Percentiles rank a stretch among this genome's conserved stretches.
phyloP scores from a whole-genome alignment of 2,329 filamentous ascomycete species.

The Neurospora sp. region DNA sequence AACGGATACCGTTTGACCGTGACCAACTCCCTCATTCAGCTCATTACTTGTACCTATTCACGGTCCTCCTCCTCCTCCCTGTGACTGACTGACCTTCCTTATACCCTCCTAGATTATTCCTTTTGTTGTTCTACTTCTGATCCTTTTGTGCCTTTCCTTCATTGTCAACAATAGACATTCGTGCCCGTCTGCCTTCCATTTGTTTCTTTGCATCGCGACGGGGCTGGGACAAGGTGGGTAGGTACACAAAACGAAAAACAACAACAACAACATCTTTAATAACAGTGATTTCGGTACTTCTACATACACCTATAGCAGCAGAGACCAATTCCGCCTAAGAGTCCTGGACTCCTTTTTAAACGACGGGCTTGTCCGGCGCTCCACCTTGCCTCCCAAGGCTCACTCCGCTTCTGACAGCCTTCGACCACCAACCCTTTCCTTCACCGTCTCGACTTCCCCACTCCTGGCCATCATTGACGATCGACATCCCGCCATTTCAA shows the following conservation, averaged over 20 bases:
- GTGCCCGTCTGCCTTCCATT: not conserved
- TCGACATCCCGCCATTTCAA: not conserved
- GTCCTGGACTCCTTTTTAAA: conserved; percentile 1
- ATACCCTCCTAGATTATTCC: not conserved
- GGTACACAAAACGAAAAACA: conserved; percentile 1
- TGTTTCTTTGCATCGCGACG: not conserved
- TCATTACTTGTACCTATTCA: not conserved
- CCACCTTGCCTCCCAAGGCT: not conserved
- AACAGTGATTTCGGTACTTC: not conserved
- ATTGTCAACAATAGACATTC: not conserved
- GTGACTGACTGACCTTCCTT: not conserved
- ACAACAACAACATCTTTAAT: not conserved
- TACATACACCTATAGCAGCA: conserved; percentile 1
- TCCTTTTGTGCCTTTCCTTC: not conserved
- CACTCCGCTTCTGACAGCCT: not conserved
- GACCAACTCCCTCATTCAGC: not conserved
- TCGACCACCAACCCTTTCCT: not conserved
- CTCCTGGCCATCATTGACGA: not conserved
- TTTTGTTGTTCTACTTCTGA: not conserved
- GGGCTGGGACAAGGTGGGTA: not conserved
- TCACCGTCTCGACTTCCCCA: not conserved
- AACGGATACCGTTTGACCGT: not conserved
- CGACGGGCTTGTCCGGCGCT: not conserved
- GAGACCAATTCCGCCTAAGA: conserved; percentile 1
- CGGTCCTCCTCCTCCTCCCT: not conserved